Conservation (phyloP, 306 rosid species). For the Casuarina equisetifolia region DNA sequence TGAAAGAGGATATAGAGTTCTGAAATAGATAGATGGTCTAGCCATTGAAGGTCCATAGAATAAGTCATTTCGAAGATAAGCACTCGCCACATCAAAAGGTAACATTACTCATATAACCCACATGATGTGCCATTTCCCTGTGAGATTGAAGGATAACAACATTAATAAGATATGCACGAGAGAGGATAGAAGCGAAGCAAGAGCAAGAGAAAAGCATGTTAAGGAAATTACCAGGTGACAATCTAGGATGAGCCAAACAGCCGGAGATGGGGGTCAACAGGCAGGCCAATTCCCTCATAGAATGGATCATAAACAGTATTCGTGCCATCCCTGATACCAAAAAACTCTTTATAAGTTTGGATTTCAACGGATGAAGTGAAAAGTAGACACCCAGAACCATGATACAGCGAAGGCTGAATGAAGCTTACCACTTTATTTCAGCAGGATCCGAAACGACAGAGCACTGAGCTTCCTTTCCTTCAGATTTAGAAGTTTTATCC, state of each 20-base stretch:
- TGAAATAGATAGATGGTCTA: background rate
- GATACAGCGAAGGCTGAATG: background rate
- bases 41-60: background rate
- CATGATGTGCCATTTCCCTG: conserved; percentile 8
- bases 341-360: background rate
- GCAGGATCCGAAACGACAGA: background rate
- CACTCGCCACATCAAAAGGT: background rate
- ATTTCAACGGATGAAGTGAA: background rate
- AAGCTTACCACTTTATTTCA: conserved; percentile 7
- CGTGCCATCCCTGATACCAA: conserved; percentile 6
- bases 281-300: conserved; percentile 30
- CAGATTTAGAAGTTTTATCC: background rate
- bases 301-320: conserved; percentile 32
- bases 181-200: background rate
- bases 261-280: conserved; percentile 43
- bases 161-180: background rate
- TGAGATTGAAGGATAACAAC: background rate
- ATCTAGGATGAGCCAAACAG: conserved; percentile 18
- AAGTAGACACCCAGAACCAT: background rate
- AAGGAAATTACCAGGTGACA: background rate
- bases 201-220: background rate
- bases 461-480: conserved; percentile 5
- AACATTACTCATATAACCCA: background rate
- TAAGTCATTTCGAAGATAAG: background rate
- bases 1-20: background rate